Base-by-base conservation (phyloP, 1,284 basidiomycete genomes). In the Prillingera fragicola region DNA sequence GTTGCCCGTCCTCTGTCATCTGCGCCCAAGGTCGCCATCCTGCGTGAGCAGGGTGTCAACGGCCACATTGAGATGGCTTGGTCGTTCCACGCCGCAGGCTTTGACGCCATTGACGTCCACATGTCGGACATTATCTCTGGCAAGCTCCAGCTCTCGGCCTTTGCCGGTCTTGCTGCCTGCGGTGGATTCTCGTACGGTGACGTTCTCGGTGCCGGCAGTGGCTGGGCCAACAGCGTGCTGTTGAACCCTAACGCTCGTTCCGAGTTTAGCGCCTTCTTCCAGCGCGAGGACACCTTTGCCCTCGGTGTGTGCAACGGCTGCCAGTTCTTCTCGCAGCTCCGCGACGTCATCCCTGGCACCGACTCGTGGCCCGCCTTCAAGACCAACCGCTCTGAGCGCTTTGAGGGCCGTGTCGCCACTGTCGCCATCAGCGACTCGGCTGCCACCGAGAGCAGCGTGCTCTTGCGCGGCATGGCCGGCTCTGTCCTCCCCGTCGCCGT, bases 101-200 rank as follows among this genome's bases (percentile, higher is more conserved):
- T 98, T 68, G 83, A 87, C 51, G 84, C 91, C 5, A 75, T 97
- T 46, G 95, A 99, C 64, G 87, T 98, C 4, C 94, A 98, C 74
- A 98, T 97, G 94, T 87, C 89, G 15, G 94, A 99, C 68, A 81
- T 99, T 65, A 82, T 98, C 58, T 75, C 75, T 26, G 87, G 88
- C 36, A 64, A 66, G 12, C 72, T 83, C 36, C 77, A 75, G 32
- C 77, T 99, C 17, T 51, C 69, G 6, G 70, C 72, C 36, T 97
- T 97, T 77, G 78, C 80, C 27, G 95, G 95, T 45, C 68, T 98
- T 42, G 94, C 87, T 3, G 94, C 94, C 1, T 97, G 92, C 62
- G 94, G 94, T 47, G 94, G 94, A 6, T 99, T 99, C 78, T 96
- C 92, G 10, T 99, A 96, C 64, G 95, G 94, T 41, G 94, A 98